Percentiles rank a stretch among this genome's conserved stretches.
Evolutionary conservation across 1,284 basidiomycete species (phyloP).

Genomic region (Microbotryomycetes sp.): DNA sequence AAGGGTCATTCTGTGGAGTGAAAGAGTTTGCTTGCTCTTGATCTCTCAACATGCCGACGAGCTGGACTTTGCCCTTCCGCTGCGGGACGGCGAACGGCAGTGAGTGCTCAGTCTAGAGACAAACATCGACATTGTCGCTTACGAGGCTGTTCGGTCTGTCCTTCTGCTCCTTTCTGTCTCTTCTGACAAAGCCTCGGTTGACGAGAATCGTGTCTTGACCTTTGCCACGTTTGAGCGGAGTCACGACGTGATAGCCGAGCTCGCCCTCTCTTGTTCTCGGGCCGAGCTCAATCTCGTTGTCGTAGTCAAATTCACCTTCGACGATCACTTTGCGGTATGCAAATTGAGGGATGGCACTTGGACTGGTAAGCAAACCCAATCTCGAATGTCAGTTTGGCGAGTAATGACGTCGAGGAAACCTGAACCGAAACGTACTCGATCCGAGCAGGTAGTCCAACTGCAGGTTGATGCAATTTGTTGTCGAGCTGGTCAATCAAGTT

Average conservation of each 20-base stretch:
- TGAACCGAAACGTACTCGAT: constrained; percentile 64
- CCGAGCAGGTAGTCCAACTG: constrained; percentile 69
- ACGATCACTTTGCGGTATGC: constrained; percentile 74
- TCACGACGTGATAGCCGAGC: constrained; percentile 78
- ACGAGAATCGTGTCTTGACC: constrained; percentile 62
- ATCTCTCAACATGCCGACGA: constrained; percentile 65
- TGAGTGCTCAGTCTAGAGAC: not conserved
- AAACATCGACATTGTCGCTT: constrained; percentile 8
- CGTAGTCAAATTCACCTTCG: constrained; percentile 69
- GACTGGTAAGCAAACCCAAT: constrained; percentile 33
- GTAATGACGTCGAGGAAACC: not conserved
- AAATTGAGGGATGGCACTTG: constrained; percentile 69
- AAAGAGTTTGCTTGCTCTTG: constrained; percentile 56
- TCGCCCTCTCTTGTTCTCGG: constrained; percentile 83
- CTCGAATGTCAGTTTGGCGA: not conserved
- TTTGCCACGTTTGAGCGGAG: constrained; percentile 64
- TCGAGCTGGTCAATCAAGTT: constrained; percentile 89
- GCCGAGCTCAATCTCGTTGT: constrained; percentile 70
- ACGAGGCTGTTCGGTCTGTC: constrained; percentile 33
- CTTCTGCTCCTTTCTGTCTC: constrained; percentile 45
- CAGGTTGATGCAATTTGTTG: constrained; percentile 74
- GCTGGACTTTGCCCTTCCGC: constrained; percentile 27
- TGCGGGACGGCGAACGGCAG: not conserved
- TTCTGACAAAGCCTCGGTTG: constrained; percentile 80
- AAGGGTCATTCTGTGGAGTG: constrained; percentile 79